These are phyloP conservation scores for Populus euphratica DNA, from an alignment of 345 rosid genomes.

Conservation along the genomic window DNA sequence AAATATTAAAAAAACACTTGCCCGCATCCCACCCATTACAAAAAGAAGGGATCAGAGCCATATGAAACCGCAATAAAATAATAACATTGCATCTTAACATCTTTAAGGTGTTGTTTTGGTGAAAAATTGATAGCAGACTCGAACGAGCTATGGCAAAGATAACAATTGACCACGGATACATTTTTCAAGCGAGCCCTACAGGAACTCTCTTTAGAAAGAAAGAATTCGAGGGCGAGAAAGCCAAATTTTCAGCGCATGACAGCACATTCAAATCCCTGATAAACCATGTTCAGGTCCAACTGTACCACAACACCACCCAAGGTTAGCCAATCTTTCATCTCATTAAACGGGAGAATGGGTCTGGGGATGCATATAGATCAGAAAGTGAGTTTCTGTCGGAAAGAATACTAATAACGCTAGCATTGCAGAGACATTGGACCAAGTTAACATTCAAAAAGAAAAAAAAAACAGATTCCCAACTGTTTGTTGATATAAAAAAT, in stretches of 20 bases:
- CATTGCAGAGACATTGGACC: not conserved
- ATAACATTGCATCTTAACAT: no score
- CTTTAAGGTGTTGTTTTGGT: no score
- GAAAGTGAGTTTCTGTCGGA: not conserved
- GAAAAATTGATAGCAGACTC: no score
- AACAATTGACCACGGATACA: not conserved
- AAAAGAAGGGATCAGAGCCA: not conserved
- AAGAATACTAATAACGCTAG: not conserved
- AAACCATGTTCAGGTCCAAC: not conserved
- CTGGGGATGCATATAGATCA: not conserved
- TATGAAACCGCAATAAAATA: no score
- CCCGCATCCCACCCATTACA: not conserved
- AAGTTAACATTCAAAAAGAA: not conserved
- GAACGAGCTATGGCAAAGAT: no score
- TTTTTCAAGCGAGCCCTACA: not conserved
- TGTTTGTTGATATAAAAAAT: not conserved
- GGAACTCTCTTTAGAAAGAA: not conserved
- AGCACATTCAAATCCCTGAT: not conserved
- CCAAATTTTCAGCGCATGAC: not conserved
- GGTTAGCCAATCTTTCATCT: not conserved
- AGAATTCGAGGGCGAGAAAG: not conserved
- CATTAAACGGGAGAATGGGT: not conserved
- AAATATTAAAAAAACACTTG: no score
- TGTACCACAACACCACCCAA: not conserved
- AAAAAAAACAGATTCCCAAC: not conserved